Percentiles rank a stretch among this genome's conserved stretches.
Evolutionary conservation across 2,329 filamentous ascomycete genomes (phyloP).

Genomic region (Lomentospora prolificans): DNA sequence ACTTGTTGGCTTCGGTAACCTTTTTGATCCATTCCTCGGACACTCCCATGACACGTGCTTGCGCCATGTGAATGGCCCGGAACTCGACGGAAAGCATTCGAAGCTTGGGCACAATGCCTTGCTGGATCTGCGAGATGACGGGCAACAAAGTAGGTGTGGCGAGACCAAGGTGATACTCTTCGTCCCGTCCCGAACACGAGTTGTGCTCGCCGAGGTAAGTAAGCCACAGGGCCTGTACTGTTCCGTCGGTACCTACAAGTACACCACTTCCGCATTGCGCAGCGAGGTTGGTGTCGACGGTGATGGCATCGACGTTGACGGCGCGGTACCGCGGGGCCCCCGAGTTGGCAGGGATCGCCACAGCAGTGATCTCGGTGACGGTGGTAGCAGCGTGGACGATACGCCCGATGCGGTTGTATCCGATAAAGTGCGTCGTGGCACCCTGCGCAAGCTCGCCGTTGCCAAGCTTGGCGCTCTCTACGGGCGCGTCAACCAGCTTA

Average conservation of each 20-base stretch:
- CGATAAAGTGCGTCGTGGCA: constrained; percentile 89
- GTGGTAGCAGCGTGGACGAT: constrained; percentile 90
- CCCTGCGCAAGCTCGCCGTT: constrained; percentile 80
- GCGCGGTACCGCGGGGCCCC: constrained; percentile 87
- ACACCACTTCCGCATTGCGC: constrained; percentile 92
- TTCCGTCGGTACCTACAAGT: constrained; percentile 78
- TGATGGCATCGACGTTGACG: constrained; percentile 93
- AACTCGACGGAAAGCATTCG: constrained; percentile 92
- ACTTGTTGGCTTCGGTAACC: constrained; percentile 78
- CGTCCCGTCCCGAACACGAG: constrained; percentile 69
- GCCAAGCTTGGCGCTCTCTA: constrained; percentile 79
- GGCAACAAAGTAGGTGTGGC: constrained; percentile 81
- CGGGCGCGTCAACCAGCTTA: constrained; percentile 82
- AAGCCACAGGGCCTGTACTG: constrained; percentile 90
- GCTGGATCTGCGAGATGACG: constrained; percentile 77
- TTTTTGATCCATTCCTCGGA: constrained; percentile 91
- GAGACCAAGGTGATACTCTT: constrained; percentile 92
- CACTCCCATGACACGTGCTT: constrained; percentile 94
- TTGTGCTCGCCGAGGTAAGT: constrained; percentile 91
- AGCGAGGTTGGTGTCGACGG: constrained; percentile 85
- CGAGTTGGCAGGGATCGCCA: constrained; percentile 89
- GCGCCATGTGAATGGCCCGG: constrained; percentile 90
- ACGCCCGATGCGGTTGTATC: constrained; percentile 92
- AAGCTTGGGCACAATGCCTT: constrained; percentile 67
- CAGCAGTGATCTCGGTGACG: constrained; percentile 94